Evolutionary conservation across 352 stramenopile genomes (phyloP), one percentile per base, ranked within the genome.

Genomic region (Phytophthora brassicae): DNA sequence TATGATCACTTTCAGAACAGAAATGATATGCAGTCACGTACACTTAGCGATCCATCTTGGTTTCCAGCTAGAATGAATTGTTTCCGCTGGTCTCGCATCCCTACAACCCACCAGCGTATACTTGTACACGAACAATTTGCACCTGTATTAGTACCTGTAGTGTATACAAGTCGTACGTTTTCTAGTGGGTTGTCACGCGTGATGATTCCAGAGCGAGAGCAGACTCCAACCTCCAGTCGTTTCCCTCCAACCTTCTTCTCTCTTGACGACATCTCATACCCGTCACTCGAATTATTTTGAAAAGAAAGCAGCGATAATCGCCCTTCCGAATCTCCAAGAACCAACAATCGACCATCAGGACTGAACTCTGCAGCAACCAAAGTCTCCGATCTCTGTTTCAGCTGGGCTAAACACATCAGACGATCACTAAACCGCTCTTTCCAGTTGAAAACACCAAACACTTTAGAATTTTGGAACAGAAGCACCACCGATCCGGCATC

Each of bases 401-500:
- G 20, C 8, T 60, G 47, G 16, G 70, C 68, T n/a, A 82, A 28
- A 26, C 70, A 74, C 2, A 87, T 47, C 22, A 72, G 66, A 4
- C 81, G 67, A 41, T 83, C 71, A 38, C 77, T 86, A 54, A 88
- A 79, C 3, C 78, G 72, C 33, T 90, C 81, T 57, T 46, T 56
- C 81, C 81, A 90, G 22, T 60, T 73, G 26, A 90, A 79, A 7
- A 88, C 54, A 0, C 57, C 74, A 51, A 86, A 65, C 23, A 45
- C 38, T 20, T 31, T 56, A 0, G 56, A 72, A 2, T 45, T 35
- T 9, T 55, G 19, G 36, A 88, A 68, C 5, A 81, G 22, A 45
- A 84, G 2, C 17, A 86, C 3, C 1, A 82, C 57, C 5, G 77
- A 66, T n/a, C 80, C 63, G 17, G 41, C 39, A 57, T 74, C 50